Base-by-base conservation (phyloP, 2,329 filamentous ascomycete genomes). In the Purpureocillium lavendulum region DNA sequence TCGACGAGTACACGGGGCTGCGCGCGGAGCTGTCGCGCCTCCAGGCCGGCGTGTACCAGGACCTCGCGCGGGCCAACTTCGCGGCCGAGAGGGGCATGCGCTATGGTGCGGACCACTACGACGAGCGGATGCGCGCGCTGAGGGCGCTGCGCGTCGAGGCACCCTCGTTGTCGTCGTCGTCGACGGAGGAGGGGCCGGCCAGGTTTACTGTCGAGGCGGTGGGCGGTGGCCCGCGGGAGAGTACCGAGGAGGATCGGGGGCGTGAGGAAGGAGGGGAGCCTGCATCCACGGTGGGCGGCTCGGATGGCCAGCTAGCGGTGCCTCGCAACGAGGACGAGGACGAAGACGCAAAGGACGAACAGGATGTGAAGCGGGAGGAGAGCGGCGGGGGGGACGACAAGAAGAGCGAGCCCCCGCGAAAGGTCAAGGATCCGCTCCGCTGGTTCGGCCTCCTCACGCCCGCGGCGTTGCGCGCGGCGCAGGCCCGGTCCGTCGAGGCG, bases 51-150 rank as follows among this genome's bases (percentile, higher is more conserved):
- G 70, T 84, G 46, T 75, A 69, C 53, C 71, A 74, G 40, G 62
- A 67, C 47, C 67, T 89, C 31, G 81, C 84, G n/a, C 75, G 84
- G 41, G 84, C 85, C 45, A 87, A 88, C 61, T 88, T 86, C 60
- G 66, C 75, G 21, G 77, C 75, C n/a, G 69, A 77, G 53, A 66
- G 75, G 11, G 74, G 80, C 26, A 57, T 77, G 45, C 69, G 77
- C 32, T 88, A 83, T 55, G 84, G 83, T 3, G 71, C 68, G 46
- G 80, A 86, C 50, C 73, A 76, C 53, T 90, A 85, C 55, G 83
- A 89, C 57, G 73, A 78, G 47, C 73, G 84, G 35, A 86, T 87
- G 78, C 77, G 78, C 54, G 81, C 82, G 3, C 60, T 59, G 16
- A 62, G 73, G 38, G 58, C 60, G 39, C 49, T 81, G 24, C 36